Percentiles rank a stretch among this genome's conserved stretches.
Evolutionary conservation across 2,329 filamentous ascomycete species (phyloP).

Genomic region (Pseudogymnoascus sp.): DNA sequence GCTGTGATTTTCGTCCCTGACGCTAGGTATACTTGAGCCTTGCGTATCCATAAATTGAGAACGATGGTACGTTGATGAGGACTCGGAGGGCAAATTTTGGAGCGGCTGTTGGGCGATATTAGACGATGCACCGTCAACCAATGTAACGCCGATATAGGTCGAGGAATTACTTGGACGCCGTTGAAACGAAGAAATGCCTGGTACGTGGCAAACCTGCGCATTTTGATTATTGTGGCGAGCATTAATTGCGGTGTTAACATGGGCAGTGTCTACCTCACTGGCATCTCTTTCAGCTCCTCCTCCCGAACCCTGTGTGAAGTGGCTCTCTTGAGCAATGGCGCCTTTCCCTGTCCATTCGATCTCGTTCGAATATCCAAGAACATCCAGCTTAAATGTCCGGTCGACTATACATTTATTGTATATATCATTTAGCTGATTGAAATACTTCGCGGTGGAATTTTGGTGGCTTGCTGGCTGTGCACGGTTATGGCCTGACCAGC

Average conservation of each 20-base stretch:
- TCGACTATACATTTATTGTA: constrained; percentile 14
- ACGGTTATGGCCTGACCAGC: constrained; percentile 16
- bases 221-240: background rate
- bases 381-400: constrained; percentile 2
- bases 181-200: background rate
- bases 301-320: background rate
- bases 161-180: background rate
- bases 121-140: background rate
- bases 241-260: background rate
- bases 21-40: background rate
- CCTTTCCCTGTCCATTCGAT: background rate
- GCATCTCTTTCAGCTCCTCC: background rate
- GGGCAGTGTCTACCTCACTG: background rate
- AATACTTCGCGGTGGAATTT: constrained; percentile 19
- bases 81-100: background rate
- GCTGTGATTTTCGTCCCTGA: background rate
- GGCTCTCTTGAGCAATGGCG: background rate
- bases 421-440: constrained; percentile 14
- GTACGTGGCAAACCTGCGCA: background rate
- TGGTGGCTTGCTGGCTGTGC: constrained; percentile 9
- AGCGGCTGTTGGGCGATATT: background rate
- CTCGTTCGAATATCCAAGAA: constrained; percentile 16
- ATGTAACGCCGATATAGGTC: background rate
- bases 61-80: background rate
- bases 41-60: background rate